Evolutionary conservation across 2,329 filamentous ascomycete genomes (phyloP), one percentile per base, ranked within the genome.

Genomic region (Botrytis galanthina): DNA sequence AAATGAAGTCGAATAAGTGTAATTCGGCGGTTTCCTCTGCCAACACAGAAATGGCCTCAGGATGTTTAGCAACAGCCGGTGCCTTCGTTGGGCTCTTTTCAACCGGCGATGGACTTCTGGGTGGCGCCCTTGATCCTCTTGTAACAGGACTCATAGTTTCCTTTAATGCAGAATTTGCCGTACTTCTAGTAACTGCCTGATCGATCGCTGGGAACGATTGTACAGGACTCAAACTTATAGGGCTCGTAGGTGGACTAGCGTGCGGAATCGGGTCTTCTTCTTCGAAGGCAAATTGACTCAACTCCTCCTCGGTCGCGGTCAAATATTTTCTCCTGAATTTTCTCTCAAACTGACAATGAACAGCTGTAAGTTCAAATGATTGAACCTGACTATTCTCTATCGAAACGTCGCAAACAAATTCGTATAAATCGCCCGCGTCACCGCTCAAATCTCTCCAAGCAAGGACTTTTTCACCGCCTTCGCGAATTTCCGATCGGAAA

Each of bases 321-420:
- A 93, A 90, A 78, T 93, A 89, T 57, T 89, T 91, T 80, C 91
- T 92, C 76, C 93, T 90, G 82, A 96, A 97, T 83, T 97, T 98
- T 80, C 95, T 90, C 85, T 99, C 96, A 91, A 97, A 99, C 83
- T 99, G 96, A 82, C 96, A 98, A 88, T 98, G 91, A 73, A 93
- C 88, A 12, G 96, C 93, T 71, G 94, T 91, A 71, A 92, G 87
- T 80, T 95, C 90, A 82, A 99, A 98, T 26, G 91, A 89, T 63
- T 91, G 87, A 37, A 96, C 91, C 78, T 95, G 92, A 66, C 90
- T 87, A 4, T 90, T 84, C 42, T 90, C 86, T 60, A 92, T 89
- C 20, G 91, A 90, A 57, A 86, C 82, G 83, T 98, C 96, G 84
- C 95, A 98, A 76, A 99, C 93, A 81, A 98, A 99, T 82, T 99